Evolutionary conservation across 148 eudicot species (phyloP).

Genomic region (Spergularia bocconei): DNA sequence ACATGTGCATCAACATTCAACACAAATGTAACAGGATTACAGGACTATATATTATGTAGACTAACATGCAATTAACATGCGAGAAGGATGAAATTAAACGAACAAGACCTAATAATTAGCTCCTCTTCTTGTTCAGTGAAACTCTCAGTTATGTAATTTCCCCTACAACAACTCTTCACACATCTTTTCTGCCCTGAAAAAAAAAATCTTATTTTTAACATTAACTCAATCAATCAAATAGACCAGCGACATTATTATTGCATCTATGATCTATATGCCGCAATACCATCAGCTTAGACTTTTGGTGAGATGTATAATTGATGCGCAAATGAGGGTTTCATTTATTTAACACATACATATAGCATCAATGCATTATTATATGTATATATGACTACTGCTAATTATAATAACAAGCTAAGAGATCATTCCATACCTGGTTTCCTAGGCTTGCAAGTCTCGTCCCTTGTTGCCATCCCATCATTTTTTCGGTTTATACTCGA

Average conservation of each 20-base stretch:
- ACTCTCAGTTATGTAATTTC: constrained; percentile 44
- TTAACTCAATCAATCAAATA: background rate
- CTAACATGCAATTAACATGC: background rate
- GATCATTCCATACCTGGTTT: constrained; percentile 39
- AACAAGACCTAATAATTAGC: background rate
- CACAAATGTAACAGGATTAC: too few species aligned
- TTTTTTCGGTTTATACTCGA: constrained; percentile 28
- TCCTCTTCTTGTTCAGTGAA: constrained; percentile 81
- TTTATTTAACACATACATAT: too few species aligned
- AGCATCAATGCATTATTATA: too few species aligned
- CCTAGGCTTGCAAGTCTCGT: constrained; percentile 35
- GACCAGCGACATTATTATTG: too few species aligned
- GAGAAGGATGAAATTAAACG: background rate
- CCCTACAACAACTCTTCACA: constrained; percentile 54
- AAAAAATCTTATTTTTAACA: background rate
- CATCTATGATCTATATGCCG: too few species aligned
- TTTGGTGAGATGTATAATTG: too few species aligned
- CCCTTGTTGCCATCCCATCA: constrained; percentile 20
- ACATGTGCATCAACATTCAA: constrained; percentile 5
- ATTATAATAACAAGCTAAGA: too few species aligned
- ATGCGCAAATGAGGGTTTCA: too few species aligned
- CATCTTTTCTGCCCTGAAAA: constrained; percentile 52
- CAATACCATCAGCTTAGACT: too few species aligned
- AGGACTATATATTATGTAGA: background rate
- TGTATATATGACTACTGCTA: too few species aligned